phyloP scores from a whole-genome alignment of 495 filamentous ascomycete genomes.

The Aspergillus leporis region DNA sequence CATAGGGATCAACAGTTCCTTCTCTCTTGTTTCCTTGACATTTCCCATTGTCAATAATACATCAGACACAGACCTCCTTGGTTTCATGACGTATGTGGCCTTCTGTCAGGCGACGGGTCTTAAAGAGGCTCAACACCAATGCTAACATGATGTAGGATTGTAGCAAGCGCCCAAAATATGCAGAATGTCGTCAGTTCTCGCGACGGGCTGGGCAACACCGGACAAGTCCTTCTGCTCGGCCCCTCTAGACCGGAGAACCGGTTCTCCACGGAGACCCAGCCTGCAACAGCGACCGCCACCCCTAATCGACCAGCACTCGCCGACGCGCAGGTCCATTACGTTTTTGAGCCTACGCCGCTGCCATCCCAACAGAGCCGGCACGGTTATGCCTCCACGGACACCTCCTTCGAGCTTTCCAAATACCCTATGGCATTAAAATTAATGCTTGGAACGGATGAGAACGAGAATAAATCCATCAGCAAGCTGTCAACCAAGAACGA shows the following conservation, averaged over 20 bases:
- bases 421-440: slow-evolving; percentile 59
- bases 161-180: slow-evolving; percentile 63
- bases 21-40: slow-evolving; percentile 79
- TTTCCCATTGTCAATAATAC: slow-evolving; percentile 69
- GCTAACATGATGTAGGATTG: slow-evolving; percentile 47
- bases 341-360: slow-evolving; percentile 40
- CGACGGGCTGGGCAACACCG: slow-evolving; percentile 69
- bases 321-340: slow-evolving; percentile 36
- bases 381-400: slow-evolving; percentile 38
- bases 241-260: slow-evolving; percentile 63
- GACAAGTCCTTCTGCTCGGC: slow-evolving; percentile 66
- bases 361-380: slow-evolving; percentile 48
- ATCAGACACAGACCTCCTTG: slow-evolving; percentile 59
- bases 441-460: slow-evolving; percentile 46
- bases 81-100: slow-evolving; percentile 56
- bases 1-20: slow-evolving; percentile 62
- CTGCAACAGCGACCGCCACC: slow-evolving; percentile 22
- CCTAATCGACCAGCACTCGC: slow-evolving; percentile 19
- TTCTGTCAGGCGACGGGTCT: neutral
- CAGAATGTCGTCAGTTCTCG: slow-evolving; percentile 55
- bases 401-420: slow-evolving; percentile 54
- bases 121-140: neutral
- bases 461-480: slow-evolving; percentile 62
- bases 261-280: slow-evolving; percentile 45
- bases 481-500: slow-evolving; percentile 70